A percentile compares a stretch with the other conserved stretches of the same genome.
Evolutionary conservation across 129 eudicot species (phyloP).

Genomic region (Flaveria linearis): DNA sequence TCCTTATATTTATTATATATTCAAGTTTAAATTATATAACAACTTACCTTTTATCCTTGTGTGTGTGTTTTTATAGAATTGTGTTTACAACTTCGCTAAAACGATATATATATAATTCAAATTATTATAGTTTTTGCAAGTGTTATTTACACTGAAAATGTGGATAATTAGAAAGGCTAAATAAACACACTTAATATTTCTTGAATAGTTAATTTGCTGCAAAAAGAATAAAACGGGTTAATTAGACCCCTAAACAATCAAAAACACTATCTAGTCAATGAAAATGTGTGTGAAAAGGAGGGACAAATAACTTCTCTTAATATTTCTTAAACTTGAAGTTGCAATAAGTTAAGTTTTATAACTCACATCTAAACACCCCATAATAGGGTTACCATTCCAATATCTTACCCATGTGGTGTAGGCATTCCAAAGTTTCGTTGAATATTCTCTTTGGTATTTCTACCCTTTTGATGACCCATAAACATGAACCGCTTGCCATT

Average conservation of each 20-base stretch:
- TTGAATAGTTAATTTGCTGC: no score
- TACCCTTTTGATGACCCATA: conserved; percentile 92
- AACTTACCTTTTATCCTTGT: neutral
- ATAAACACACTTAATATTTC: neutral
- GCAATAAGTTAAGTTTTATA: neutral
- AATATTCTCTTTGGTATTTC: conserved; percentile 90
- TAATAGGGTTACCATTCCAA: neutral
- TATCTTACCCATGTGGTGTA: conserved; percentile 92
- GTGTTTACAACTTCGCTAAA: neutral
- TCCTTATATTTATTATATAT: neutral
- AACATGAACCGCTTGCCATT: conserved; percentile 83
- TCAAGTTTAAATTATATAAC: neutral
- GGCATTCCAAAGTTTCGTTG: conserved; percentile 97
- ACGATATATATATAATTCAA: neutral
- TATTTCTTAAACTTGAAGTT: neutral
- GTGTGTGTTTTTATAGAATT: neutral
- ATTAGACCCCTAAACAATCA: conserved; percentile 2
- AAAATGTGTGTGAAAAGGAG: conserved; percentile 4
- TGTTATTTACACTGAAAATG: neutral
- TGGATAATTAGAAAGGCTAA: neutral
- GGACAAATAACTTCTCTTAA: neutral
- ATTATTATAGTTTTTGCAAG: neutral
- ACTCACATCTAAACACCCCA: neutral
- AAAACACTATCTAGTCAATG: neutral
- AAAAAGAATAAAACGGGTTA: neutral